A percentile compares a stretch with the other conserved stretches of the same genome.
Conservation (phyloP, 2,329 filamentous ascomycete genomes). For the Neodidymelliopsis sp. region DNA sequence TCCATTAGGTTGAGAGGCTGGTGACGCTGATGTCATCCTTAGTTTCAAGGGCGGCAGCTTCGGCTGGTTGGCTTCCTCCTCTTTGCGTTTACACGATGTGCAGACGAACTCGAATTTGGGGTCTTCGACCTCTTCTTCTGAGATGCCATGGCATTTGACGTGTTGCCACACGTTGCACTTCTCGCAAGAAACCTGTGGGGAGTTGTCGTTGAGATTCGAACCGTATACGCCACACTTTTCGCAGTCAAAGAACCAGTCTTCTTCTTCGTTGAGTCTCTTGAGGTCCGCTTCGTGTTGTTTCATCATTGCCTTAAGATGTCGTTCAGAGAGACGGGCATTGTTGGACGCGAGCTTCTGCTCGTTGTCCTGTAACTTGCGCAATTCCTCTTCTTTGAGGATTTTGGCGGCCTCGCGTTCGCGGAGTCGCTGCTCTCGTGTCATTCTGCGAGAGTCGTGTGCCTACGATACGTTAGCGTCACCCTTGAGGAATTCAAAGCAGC, state of each 20-base stretch:
- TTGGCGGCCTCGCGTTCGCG: slow-evolving; percentile 86
- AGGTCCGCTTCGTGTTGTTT: slow-evolving; percentile 80
- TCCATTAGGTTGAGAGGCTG: slow-evolving; percentile 40
- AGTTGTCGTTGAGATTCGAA: slow-evolving; percentile 87
- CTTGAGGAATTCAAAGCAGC: background rate
- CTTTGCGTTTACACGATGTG: slow-evolving; percentile 74
- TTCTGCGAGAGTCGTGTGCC: slow-evolving; percentile 79
- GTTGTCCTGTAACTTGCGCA: slow-evolving; percentile 79
- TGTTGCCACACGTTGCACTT: slow-evolving; percentile 97
- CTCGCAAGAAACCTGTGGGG: slow-evolving; percentile 93
- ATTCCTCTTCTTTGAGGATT: slow-evolving; percentile 82
- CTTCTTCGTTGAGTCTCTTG: slow-evolving; percentile 71
- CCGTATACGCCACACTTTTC: slow-evolving; percentile 86
- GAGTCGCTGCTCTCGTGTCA: slow-evolving; percentile 84
- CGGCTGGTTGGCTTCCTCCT: slow-evolving; percentile 66
- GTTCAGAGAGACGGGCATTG: slow-evolving; percentile 71
- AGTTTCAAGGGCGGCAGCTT: slow-evolving; percentile 70
- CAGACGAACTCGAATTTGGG: slow-evolving; percentile 87
- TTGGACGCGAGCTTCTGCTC: slow-evolving; percentile 63
- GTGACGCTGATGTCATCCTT: slow-evolving; percentile 60
- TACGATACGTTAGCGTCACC: slow-evolving; percentile 45
- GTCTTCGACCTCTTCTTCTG: slow-evolving; percentile 76
- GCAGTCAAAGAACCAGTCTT: slow-evolving; percentile 96
- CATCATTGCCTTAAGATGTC: slow-evolving; percentile 82
- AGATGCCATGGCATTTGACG: slow-evolving; percentile 86